phyloP scores from a whole-genome alignment of 31 red algal genomes.

The Odonthalia washingtoniensis region DNA sequence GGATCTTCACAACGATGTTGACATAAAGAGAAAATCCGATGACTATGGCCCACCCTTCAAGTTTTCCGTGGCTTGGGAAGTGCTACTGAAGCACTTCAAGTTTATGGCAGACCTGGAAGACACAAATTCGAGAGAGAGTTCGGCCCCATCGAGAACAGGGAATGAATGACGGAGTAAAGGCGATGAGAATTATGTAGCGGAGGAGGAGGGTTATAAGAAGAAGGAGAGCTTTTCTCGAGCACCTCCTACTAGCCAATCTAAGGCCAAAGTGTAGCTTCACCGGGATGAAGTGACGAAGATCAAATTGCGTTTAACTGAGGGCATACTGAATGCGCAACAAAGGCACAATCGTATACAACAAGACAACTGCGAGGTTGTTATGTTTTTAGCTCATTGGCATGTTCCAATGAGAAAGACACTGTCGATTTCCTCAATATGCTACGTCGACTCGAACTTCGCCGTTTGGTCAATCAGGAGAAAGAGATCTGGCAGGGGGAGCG shows the following conservation, averaged over 20 bases:
- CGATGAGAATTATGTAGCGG: neutral
- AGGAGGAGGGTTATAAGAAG: neutral
- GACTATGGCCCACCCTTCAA: constrained; percentile 17
- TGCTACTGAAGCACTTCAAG: neutral
- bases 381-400: neutral
- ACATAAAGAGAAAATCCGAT: too few species aligned
- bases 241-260: neutral
- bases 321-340: neutral
- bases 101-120: constrained; percentile 25
- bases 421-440: constrained; percentile 1
- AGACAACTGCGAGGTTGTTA: constrained; percentile 15
- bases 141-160: neutral
- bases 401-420: neutral
- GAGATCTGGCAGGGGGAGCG: too few species aligned
- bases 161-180: neutral
- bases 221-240: too few species aligned
- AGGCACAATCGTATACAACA: neutral
- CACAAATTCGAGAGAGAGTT: neutral
- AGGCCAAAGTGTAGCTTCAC: constrained; percentile 7
- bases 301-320: constrained; percentile 23
- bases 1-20: too few species aligned
- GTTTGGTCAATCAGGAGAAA: neutral
- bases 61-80: neutral
- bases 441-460: constrained; percentile 1
- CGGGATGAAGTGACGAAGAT: neutral